Conservation (phyloP, 129 eudicot genomes). For the carrot (Daucus carota) region DH1_v3.0 NC_030384.2:44470001-44470500, state of each 20-base stretch:
- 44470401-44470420: constrained; percentile 53
- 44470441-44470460: constrained; percentile 60
- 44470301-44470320: neutral
- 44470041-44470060: neutral
- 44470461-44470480: constrained; percentile 36
- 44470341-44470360: constrained; percentile 6
- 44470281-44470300: neutral
- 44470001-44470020: neutral
- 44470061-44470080: neutral
- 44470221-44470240: neutral
- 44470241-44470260: neutral
- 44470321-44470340: neutral
- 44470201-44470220: neutral
- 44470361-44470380: constrained; percentile 49
- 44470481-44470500: neutral
- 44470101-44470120: no score
- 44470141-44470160: constrained; percentile 13
- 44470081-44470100: neutral
- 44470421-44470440: constrained; percentile 59
- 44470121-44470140: neutral
- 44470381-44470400: constrained; percentile 53
- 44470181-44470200: constrained; percentile 9
- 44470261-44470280: constrained; percentile 2
- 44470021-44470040: constrained; percentile 5
- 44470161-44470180: constrained; percentile 37